Conservation (phyloP, 1,139 yeast species). For the Pichia sp. region DNA sequence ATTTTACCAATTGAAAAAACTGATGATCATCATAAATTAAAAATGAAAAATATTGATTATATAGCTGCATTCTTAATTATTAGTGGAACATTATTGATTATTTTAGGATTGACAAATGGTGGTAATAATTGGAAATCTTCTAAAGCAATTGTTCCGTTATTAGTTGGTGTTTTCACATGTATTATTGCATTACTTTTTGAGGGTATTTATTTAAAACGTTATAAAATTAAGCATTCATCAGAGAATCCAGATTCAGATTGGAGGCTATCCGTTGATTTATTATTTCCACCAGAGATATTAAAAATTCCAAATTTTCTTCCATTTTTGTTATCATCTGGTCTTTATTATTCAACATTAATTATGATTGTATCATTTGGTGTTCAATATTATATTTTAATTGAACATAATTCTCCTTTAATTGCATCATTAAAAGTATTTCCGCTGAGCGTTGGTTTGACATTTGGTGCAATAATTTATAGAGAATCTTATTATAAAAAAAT, state of each 20-base stretch:
- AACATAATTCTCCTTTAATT: slow-evolving; percentile 22
- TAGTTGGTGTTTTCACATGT: slow-evolving; percentile 27
- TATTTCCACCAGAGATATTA: slow-evolving; percentile 21
- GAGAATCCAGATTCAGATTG: slow-evolving; percentile 12
- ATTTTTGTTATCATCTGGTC: slow-evolving; percentile 12
- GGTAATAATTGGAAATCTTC: slow-evolving; percentile 31
- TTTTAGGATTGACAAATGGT: slow-evolving; percentile 34
- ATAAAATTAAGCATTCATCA: slow-evolving; percentile 15
- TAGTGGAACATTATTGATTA: slow-evolving; percentile 29
- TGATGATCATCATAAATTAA: slow-evolving; percentile 15
- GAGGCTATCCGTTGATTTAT: slow-evolving; percentile 17
- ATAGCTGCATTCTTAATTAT: slow-evolving; percentile 27
- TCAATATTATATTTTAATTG: slow-evolving; percentile 18
- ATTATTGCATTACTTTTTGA: slow-evolving; percentile 21
- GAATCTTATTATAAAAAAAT: slow-evolving; percentile 12
- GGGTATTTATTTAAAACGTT: slow-evolving; percentile 14
- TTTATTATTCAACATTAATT: slow-evolving; percentile 12
- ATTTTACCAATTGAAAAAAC: slow-evolving; percentile 25
- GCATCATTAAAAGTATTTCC: slow-evolving; percentile 29
- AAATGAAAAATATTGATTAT: slow-evolving; percentile 27
- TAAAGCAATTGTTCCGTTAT: slow-evolving; percentile 27
- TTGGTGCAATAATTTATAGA: slow-evolving; percentile 14
- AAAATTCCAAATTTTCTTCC: slow-evolving; percentile 18
- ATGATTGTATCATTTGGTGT: slow-evolving; percentile 12
- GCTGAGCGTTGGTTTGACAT: slow-evolving; percentile 15